Evolutionary conservation across 257 asterid species (phyloP), one percentile per base, ranked within the genome.

Genomic region (Ophiorrhiza pumila): DNA sequence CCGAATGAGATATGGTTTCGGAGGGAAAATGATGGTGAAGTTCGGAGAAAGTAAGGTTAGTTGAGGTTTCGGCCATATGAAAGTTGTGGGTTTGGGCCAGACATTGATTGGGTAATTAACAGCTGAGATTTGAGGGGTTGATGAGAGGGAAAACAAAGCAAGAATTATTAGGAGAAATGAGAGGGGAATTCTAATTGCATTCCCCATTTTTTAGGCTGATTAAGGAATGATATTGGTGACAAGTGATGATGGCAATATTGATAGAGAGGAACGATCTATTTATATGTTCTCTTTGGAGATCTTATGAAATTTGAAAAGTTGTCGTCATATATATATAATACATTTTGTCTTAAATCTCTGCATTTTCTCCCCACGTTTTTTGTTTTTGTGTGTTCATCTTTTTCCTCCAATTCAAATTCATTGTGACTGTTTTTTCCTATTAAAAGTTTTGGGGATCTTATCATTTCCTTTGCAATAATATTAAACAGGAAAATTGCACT

Each of bases 51-150:
- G 85, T 3, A 47, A 46, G 65, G 82, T 83, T 2, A 88, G 78
- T 71, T 81, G 89, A 50, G 96, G 96, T 49, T 65, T 69, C 75
- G 94, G 77, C 99, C 98, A 95, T 3, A 41, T 70, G 86, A 90
- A 80, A 10, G 65, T 73, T 42, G 87, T 87, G 87, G 99, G 99
- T 76, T 82, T 89, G 62, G 99, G 98, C 99, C 98, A 95, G 35
- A 95, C 86, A 72, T 88, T 81, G 87, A 92, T 77, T 5, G 97
- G 93, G 71, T 72, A 85, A 68, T 68, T 65, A 27, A 74, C 83
- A 83, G 95, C 90, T 80, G 90, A 77, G 84, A 83, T 77, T 78
- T 69, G 80, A 43, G 52, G 78, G 56, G 62, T 32, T 52, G 58
- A 41, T 43, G 13, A 17, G 20, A n/a, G n/a, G n/a, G 72, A 15